These are phyloP conservation scores for Telfairia occidentalis DNA, from an alignment of 331 rosid species.

Conservation along the genomic window DNA sequence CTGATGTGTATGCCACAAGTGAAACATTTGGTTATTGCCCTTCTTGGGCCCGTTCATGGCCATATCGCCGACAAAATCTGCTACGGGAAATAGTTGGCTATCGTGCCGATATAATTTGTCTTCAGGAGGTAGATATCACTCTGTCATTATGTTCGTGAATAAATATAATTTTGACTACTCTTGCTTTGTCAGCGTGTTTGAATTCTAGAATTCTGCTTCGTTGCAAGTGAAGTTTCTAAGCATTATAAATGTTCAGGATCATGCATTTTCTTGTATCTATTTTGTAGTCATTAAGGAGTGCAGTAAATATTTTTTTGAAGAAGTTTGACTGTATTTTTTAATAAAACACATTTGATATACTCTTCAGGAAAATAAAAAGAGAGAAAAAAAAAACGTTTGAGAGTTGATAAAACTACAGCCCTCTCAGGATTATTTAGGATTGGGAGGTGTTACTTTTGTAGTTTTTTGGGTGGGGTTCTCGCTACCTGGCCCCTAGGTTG, in stretches of 20 bases:
- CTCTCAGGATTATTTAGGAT: too few relatives aligned
- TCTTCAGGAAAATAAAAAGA: too few relatives aligned
- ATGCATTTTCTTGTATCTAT: not conserved
- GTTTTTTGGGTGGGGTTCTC: too few relatives aligned
- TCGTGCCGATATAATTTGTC: conserved; percentile 89
- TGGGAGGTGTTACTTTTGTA: too few relatives aligned
- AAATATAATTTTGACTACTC: not conserved
- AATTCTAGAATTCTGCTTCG: not conserved
- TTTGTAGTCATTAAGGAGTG: not conserved
- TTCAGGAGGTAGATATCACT: conserved; percentile 69
- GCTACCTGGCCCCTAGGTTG: too few relatives aligned
- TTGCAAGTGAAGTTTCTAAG: not conserved
- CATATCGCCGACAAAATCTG: conserved; percentile 91
- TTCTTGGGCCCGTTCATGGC: conserved; percentile 99
- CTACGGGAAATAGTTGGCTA: conserved; percentile 88
- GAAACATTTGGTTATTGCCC: conserved; percentile 88
- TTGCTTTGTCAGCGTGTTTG: not conserved
- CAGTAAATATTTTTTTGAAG: not conserved
- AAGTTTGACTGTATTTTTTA: not conserved
- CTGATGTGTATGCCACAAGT: conserved; percentile 70
- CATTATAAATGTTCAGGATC: not conserved
- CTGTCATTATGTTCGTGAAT: not conserved
- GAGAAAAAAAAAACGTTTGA: too few relatives aligned
- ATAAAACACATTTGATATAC: not conserved
- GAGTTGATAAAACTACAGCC: too few relatives aligned